A percentile compares a stretch with the other conserved stretches of the same genome.
phyloP scores from a whole-genome alignment of 495 filamentous ascomycete species.

The Talaromyces nanjingensis region DNA sequence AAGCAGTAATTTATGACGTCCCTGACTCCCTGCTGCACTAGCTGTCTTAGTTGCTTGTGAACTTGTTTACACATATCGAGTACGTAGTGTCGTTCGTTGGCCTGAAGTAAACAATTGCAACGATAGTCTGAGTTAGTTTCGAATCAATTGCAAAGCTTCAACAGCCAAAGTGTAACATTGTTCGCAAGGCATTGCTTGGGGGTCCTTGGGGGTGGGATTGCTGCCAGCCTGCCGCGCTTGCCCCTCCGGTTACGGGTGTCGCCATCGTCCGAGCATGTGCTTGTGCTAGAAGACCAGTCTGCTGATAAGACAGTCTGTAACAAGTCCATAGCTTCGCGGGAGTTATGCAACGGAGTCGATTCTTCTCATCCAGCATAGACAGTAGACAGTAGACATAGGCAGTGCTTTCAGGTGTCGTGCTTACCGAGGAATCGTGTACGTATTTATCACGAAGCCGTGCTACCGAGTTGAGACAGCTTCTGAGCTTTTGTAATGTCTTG shows the following conservation, averaged over 20 bases:
- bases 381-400: neutral
- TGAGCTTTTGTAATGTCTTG: conserved; percentile 3
- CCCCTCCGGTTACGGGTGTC: neutral
- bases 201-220: neutral
- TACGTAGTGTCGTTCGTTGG: neutral
- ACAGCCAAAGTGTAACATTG: neutral
- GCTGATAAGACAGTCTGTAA: neutral
- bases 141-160: neutral
- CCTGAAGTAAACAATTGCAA: neutral
- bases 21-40: neutral
- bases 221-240: neutral
- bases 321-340: neutral
- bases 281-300: neutral
- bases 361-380: neutral
- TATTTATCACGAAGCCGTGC: neutral
- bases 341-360: neutral
- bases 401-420: neutral
- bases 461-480: neutral
- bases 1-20: conserved; percentile 37
- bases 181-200: neutral
- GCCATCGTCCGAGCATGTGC: neutral
- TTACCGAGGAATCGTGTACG: neutral
- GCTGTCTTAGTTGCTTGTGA: conserved; percentile 11
- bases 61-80: neutral
- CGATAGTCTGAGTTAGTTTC: neutral